Conservation (phyloP, 2,329 filamentous ascomycete species). For the Cladosporium sp. region DNA sequence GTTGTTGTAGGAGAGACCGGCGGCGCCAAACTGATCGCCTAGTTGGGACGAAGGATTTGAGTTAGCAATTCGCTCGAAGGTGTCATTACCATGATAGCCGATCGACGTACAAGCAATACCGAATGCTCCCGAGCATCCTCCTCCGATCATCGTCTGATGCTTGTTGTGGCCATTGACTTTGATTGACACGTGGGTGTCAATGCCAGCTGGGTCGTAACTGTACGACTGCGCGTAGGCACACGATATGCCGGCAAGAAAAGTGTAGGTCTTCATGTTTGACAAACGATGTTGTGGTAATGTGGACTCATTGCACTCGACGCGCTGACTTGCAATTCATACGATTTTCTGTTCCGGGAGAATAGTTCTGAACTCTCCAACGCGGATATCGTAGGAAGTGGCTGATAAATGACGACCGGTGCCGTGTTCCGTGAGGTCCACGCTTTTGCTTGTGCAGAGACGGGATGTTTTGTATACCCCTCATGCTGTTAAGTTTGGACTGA, state of each 20-base stretch:
- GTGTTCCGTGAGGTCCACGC: neutral
- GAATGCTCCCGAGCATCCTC: constrained; percentile 29
- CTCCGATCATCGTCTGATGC: constrained; percentile 28
- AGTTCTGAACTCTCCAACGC: neutral
- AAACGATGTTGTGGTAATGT: neutral
- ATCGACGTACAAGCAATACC: constrained; percentile 24
- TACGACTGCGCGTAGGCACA: neutral
- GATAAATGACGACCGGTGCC: neutral
- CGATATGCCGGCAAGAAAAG: neutral
- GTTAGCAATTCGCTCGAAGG: neutral
- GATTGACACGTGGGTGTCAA: constrained; percentile 14
- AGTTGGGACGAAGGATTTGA: neutral
- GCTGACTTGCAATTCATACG: neutral
- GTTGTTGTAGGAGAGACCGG: constrained; percentile 4
- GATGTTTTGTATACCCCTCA: neutral
- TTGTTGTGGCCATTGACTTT: constrained; percentile 23
- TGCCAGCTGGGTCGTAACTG: constrained; percentile 1
- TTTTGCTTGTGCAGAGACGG: neutral
- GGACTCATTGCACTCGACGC: neutral
- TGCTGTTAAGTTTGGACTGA: neutral
- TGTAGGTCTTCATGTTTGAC: neutral
- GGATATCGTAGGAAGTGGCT: neutral
- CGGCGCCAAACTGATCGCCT: neutral
- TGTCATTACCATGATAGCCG: neutral
- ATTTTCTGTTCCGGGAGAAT: neutral